Percentiles rank a stretch among this genome's conserved stretches.
phyloP scores from a whole-genome alignment of 2,329 filamentous ascomycete species.

The Colletotrichum aenigma region DNA sequence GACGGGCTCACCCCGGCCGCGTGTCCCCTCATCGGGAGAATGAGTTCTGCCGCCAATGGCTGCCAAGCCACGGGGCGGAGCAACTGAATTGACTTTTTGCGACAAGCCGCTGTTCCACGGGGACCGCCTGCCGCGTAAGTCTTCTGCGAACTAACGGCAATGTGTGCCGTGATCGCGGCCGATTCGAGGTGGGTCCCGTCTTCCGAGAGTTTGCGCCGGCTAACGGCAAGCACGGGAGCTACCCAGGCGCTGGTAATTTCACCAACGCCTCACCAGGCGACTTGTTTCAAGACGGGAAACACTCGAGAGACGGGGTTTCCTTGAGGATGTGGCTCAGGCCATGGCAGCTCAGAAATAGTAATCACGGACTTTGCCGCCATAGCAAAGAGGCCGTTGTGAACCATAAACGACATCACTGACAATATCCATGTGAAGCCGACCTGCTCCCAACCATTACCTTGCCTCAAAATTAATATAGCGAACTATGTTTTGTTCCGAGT shows the following conservation, averaged over 20 bases:
- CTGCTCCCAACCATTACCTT: background rate
- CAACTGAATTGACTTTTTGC: background rate
- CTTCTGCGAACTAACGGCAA: background rate
- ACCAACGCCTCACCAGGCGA: background rate
- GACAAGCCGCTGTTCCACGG: background rate
- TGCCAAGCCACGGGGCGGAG: background rate
- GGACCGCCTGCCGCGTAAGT: background rate
- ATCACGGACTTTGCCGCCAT: background rate
- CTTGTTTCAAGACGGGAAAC: background rate
- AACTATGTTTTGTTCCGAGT: fast-evolving
- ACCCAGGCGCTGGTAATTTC: background rate
- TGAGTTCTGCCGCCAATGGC: background rate
- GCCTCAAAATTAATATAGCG: background rate
- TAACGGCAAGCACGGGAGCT: background rate
- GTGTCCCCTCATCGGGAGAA: background rate
- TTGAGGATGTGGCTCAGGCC: background rate
- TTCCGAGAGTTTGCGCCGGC: background rate
- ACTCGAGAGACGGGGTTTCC: background rate
- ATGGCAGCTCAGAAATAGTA: background rate
- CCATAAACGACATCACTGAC: background rate
- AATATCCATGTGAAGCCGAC: background rate
- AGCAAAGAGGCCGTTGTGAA: background rate
- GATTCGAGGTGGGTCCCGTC: background rate
- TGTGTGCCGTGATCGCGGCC: background rate
- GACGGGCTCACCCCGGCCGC: constrained; percentile 6